Evolutionary conservation across 257 asterid species (phyloP), one percentile per base, ranked within the genome.

Genomic region (Primulina huaijiensis): DNA sequence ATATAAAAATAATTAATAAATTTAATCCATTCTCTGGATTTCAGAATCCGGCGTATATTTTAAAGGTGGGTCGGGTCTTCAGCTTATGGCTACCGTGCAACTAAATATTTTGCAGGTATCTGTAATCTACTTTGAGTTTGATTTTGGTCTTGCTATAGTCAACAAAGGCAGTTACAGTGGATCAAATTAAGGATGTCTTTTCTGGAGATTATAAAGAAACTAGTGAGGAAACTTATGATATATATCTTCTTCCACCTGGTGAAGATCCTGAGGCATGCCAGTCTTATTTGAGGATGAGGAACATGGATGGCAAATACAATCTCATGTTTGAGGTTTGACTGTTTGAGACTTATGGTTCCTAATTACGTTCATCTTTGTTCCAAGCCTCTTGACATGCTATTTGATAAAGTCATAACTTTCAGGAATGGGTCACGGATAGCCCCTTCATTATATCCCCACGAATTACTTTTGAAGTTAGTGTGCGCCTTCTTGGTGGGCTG

Each of bases 251-350:
- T 38, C 99, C 99, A 53, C 99, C 99, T 23, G 96, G 99, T 55
- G 99, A 94, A 84, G 99, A 94, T 84, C 97, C 97, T 58, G 99
- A 94, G 81, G 96, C 97, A 60, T 94, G 99, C 72, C 99, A 94
- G 73, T 94, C 99, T 6, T 94, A 94, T 82, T 80, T 94, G 87
- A 89, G 99, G 87, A 94, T 94, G 99, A 86, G 99, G 85, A 91
- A 91, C 79, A 82, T 88, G 76, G 97, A 94, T 70, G 99, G 99
- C 46, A 94, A 88, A 77, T 94, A 94, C 86, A 94, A 80, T 83
- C 99, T 94, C 80, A 94, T 94, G 97, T 94, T 94, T 83, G 99
- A 94, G 99, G 99, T 94, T 60, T 76, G 89, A 31, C 58, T 38
- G 17, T 37, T 81, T 30, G 62, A 27, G 0, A 65, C 46, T 68